These are phyloP conservation scores for Neurospora sp. DNA, from an alignment of 495 filamentous ascomycete species.

Conservation along the genomic window DNA sequence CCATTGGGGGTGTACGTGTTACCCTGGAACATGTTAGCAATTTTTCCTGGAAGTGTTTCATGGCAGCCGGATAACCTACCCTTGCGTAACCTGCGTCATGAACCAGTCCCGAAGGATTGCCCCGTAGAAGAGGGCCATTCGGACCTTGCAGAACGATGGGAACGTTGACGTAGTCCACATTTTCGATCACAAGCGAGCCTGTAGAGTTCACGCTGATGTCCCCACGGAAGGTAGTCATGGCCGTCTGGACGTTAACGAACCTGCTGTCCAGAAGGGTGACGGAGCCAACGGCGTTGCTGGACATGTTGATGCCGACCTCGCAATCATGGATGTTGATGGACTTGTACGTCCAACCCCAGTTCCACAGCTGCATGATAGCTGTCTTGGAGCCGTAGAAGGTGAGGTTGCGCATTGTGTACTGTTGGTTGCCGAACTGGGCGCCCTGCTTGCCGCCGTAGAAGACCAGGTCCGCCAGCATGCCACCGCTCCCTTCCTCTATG, in stretches of 20 bases:
- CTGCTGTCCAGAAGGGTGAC: conserved; percentile 70
- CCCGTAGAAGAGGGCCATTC: conserved; percentile 36
- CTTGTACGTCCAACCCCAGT: conserved; percentile 83
- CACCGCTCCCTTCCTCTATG: conserved; percentile 65
- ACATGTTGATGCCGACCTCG: conserved; percentile 68
- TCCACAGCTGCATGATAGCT: conserved; percentile 79
- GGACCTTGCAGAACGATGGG: conserved; percentile 43
- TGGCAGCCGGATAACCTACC: conserved; percentile 27
- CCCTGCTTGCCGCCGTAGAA: conserved; percentile 60
- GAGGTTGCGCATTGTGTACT: conserved; percentile 83
- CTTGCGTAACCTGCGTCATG: conserved; percentile 13
- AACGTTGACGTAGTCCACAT: conserved; percentile 52
- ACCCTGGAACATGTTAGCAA: conserved; percentile 10
- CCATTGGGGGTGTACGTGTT: conserved; percentile 17
- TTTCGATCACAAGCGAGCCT: conserved; percentile 68
- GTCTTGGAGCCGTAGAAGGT: conserved; percentile 76
- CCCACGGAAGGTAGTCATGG: conserved; percentile 50
- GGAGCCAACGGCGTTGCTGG: conserved; percentile 57
- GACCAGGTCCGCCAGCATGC: conserved; percentile 59
- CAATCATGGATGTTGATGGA: conserved; percentile 67
- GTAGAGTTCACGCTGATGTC: conserved; percentile 47
- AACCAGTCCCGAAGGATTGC: conserved; percentile 12
- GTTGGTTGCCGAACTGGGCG: conserved; percentile 62
- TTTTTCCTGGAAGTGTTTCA: not conserved
- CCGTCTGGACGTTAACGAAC: conserved; percentile 53